Conservation (phyloP, 352 stramenopile species). For the Pythium chondricola region DNA sequence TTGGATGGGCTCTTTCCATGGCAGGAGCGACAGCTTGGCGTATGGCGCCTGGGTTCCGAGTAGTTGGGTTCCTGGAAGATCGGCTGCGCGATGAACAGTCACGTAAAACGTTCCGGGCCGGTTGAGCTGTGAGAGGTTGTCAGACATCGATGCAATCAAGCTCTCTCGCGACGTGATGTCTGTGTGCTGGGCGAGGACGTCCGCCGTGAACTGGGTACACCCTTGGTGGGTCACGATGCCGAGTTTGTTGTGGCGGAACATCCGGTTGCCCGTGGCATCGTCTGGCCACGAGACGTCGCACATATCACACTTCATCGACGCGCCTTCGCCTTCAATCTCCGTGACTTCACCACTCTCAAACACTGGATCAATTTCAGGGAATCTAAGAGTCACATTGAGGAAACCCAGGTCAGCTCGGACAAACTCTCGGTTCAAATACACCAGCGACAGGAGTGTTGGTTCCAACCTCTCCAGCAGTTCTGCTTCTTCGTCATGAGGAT, state of each 20-base stretch:
- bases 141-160: conserved; percentile 30
- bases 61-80: conserved; percentile 57
- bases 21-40: conserved; percentile 64
- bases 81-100: conserved; percentile 64
- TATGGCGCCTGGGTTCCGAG: conserved; percentile 67
- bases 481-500: conserved; percentile 31
- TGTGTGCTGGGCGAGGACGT: conserved; percentile 51
- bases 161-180: conserved; percentile 50
- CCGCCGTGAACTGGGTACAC: conserved; percentile 67
- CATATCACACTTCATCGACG: conserved; percentile 53
- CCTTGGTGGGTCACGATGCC: conserved; percentile 64
- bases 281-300: conserved; percentile 82
- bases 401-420: neutral
- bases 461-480: conserved; percentile 37
- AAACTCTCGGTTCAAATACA: no score
- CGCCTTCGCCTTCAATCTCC: conserved; percentile 30
- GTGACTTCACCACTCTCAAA: conserved; percentile 59
- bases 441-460: neutral
- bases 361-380: conserved; percentile 58
- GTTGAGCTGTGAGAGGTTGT: conserved; percentile 48
- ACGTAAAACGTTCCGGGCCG: conserved; percentile 69
- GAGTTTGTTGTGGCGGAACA: conserved; percentile 46
- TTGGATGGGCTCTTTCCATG: conserved; percentile 81
- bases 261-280: conserved; percentile 36
- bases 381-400: conserved; percentile 20